Base-by-base conservation (phyloP, 345 rosid genomes). In the Murraya koenigii region DNA sequence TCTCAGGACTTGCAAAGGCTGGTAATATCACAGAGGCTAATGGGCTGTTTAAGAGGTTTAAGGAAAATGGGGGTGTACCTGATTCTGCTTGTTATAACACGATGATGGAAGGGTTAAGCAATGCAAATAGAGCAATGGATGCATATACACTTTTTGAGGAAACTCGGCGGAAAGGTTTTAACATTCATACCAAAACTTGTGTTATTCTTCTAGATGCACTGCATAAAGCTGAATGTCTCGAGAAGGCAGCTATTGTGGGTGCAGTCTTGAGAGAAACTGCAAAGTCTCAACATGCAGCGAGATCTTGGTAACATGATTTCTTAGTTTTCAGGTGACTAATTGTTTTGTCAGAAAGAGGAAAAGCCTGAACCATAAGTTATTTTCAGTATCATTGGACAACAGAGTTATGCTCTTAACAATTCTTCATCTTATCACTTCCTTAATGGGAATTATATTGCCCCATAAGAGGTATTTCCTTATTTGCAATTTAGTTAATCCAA, bases 161-260 rank as follows among this genome's bases (percentile, higher is more conserved):
- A 83, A 86, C 94, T 60, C 90, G 97, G 66, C 33, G 75, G 67
- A 94, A 81, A 84, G 97, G 99, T 70, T 83, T 81, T 30, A 82
- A 71, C 28, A 89, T 96, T 64, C 87, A 92, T 84, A 82, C 86
- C 35, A 92, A 94, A 80, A 94, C 95, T 1, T 96, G 98, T 77
- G 86, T 96, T 79, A 85, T 88, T 72, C 97, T 96, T 73, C 84
- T 92, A 81, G 98, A 94, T 85, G 90, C 97, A 25, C 79, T 94
- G 80, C 97, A 91, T 63, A 94, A 89, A 85, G 97, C 89, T 52
- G 98, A 91, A 75, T 88, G 91, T 78, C 91, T 92, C 41, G 99
- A 96, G 89, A 95, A 94, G 84, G 98, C 99, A 79, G 95, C 92
- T 61, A 88, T 96, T 49, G 98, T 94, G 8, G 97, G 99, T 67